Conservation (phyloP, 202 grass and related monocot genomes). For the Bolboschoenoplectus hybrid region DNA sequence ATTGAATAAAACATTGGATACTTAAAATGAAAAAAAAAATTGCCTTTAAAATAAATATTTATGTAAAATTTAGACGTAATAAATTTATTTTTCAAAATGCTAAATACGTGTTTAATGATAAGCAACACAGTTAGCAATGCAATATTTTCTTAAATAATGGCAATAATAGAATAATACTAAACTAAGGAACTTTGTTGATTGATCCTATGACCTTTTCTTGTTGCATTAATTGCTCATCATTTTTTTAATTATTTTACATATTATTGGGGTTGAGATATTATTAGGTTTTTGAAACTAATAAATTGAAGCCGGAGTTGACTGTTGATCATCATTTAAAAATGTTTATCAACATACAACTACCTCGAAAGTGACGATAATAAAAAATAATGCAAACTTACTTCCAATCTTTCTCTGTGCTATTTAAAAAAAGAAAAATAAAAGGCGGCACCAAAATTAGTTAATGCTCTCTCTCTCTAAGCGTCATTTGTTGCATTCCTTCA, state of each 20-base stretch:
- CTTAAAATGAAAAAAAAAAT: too few species aligned
- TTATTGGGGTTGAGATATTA: background rate
- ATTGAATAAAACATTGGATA: too few species aligned
- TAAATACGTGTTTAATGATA: too few species aligned
- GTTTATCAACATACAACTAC: constrained; percentile 1
- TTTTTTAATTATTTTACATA: background rate
- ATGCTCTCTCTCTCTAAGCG: background rate
- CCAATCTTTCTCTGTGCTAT: background rate
- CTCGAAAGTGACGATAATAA: background rate
- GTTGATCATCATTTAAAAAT: constrained; percentile 15
- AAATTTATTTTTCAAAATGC: too few species aligned
- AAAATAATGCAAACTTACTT: background rate
- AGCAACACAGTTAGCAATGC: too few species aligned
- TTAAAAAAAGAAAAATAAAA: background rate
- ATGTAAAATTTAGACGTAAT: too few species aligned
- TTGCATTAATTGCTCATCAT: background rate
- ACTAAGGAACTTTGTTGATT: background rate
- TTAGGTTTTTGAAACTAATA: background rate
- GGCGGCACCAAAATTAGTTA: background rate
- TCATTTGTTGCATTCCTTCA: background rate
- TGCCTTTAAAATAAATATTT: too few species aligned
- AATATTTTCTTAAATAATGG: too few species aligned
- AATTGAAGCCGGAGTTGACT: background rate
- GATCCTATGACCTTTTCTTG: background rate
- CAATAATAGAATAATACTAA: background rate